These are phyloP conservation scores for Avicennia marina DNA, from an alignment of 257 asterid genomes.

Conservation along the genomic window DNA sequence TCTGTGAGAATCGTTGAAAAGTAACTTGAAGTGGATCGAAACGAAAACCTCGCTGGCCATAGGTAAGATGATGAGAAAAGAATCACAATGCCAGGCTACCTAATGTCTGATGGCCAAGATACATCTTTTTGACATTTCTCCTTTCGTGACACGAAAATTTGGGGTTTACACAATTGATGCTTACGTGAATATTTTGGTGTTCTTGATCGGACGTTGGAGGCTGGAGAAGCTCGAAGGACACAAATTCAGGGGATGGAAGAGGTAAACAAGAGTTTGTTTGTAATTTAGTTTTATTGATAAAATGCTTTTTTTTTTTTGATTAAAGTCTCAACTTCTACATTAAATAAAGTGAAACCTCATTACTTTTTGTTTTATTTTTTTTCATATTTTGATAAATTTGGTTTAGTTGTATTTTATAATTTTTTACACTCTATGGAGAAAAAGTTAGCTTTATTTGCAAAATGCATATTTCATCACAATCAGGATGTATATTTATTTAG, in stretches of 20 bases:
- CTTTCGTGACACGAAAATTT: not conserved
- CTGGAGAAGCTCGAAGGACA: not conserved
- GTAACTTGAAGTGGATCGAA: slow-evolving; percentile 18
- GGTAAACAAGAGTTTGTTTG: not conserved
- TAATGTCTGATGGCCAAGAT: slow-evolving; percentile 23
- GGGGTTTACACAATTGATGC: slow-evolving; percentile 20
- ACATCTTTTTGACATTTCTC: slow-evolving; percentile 17
- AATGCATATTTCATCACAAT: too few relatives aligned
- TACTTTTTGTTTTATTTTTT: too few relatives aligned
- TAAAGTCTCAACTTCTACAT: too few relatives aligned
- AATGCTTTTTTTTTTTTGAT: too few relatives aligned
- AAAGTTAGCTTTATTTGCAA: too few relatives aligned
- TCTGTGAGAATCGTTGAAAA: slow-evolving; percentile 18
- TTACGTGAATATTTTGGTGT: slow-evolving; percentile 22
- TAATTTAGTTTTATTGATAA: too few relatives aligned
- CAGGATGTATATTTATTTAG: too few relatives aligned
- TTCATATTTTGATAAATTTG: too few relatives aligned
- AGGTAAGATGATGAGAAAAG: slow-evolving; percentile 28
- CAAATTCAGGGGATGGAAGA: not conserved
- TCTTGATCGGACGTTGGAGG: slow-evolving; percentile 8
- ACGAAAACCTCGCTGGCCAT: slow-evolving; percentile 23
- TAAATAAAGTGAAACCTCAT: too few relatives aligned
- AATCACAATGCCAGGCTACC: slow-evolving; percentile 23
- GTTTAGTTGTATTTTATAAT: too few relatives aligned
- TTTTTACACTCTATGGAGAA: too few relatives aligned